Evolutionary conservation across 441 rosid species (phyloP).

Genomic region (Caryocar brasiliense): DNA sequence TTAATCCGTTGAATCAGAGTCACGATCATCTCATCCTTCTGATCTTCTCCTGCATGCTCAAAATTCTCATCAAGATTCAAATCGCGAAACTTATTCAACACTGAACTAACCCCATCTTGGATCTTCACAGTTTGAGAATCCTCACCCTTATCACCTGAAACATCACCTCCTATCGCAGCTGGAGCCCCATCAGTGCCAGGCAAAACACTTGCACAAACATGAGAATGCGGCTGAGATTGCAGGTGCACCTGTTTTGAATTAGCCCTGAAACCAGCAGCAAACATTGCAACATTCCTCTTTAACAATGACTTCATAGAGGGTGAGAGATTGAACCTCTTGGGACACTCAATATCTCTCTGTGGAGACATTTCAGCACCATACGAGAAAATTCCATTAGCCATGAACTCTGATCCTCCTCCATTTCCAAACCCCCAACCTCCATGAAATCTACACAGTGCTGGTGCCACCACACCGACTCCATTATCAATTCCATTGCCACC

Average conservation of each 20-base stretch:
- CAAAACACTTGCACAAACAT: slow-evolving; percentile 22
- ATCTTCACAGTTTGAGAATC: slow-evolving; percentile 33
- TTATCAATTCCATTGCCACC: slow-evolving; percentile 30
- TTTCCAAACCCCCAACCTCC: slow-evolving; percentile 80
- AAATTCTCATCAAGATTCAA: slow-evolving; percentile 66
- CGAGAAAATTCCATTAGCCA: slow-evolving; percentile 40
- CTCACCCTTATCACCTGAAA: slow-evolving; percentile 30
- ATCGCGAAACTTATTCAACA: slow-evolving; percentile 58
- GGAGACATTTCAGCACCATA: slow-evolving; percentile 32
- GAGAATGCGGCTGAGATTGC: slow-evolving; percentile 30
- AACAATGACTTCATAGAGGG: slow-evolving; percentile 72
- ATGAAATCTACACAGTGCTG: slow-evolving; percentile 66
- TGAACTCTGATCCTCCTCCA: slow-evolving; percentile 43
- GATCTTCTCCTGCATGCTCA: slow-evolving; percentile 48
- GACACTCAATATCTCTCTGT: slow-evolving; percentile 71
- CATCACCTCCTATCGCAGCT: slow-evolving; percentile 22
- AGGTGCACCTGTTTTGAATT: slow-evolving; percentile 44
- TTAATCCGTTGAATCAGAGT: slow-evolving; percentile 52
- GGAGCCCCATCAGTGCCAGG: slow-evolving; percentile 24
- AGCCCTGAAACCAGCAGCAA: slow-evolving; percentile 84
- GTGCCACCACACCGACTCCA: slow-evolving; percentile 35
- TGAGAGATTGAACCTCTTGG: slow-evolving; percentile 76
- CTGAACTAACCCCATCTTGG: slow-evolving; percentile 44
- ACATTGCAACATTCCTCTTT: slow-evolving; percentile 74
- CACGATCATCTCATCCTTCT: slow-evolving; percentile 64